A percentile compares a stretch with the other conserved stretches of the same genome.
Conservation (phyloP, 768 basidiomycete species). For the Boletus rufocinnamomeus region DNA sequence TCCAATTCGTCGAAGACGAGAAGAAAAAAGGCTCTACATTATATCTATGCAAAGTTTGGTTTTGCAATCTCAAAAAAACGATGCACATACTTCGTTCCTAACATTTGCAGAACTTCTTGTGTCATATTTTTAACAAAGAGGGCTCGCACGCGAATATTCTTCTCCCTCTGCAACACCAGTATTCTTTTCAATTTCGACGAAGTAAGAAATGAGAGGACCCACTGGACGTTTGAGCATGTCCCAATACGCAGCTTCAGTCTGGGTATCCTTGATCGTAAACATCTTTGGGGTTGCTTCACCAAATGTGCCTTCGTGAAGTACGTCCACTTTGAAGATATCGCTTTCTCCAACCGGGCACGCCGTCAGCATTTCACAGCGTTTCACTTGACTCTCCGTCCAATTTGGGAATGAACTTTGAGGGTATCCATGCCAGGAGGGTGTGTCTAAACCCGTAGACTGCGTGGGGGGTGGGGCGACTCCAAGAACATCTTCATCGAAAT, state of each 20-base stretch:
- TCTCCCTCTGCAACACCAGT: slow-evolving; percentile 29
- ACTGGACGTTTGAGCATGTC: slow-evolving; percentile 35
- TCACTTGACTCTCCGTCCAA: slow-evolving; percentile 36
- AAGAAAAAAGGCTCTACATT: slow-evolving; percentile 66
- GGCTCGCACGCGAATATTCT: slow-evolving; percentile 45
- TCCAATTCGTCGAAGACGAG: slow-evolving; percentile 65
- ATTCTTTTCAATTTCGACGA: background rate
- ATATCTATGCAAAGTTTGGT: slow-evolving; percentile 36
- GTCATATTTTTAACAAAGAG: slow-evolving; percentile 54
- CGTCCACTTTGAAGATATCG: slow-evolving; percentile 29
- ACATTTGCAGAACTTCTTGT: slow-evolving; percentile 53
- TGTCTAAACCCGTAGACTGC: background rate
- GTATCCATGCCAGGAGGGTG: slow-evolving; percentile 27
- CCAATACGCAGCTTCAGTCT: slow-evolving; percentile 38
- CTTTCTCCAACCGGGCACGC: slow-evolving; percentile 17
- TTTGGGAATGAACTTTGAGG: slow-evolving; percentile 34
- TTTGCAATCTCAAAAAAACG: background rate
- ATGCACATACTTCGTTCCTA: slow-evolving; percentile 50
- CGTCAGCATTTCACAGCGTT: slow-evolving; percentile 33
- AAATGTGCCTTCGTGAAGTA: slow-evolving; percentile 17
- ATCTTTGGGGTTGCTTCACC: background rate
- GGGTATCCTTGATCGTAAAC: slow-evolving; percentile 2
- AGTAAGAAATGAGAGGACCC: slow-evolving; percentile 15
- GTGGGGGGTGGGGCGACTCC: background rate
- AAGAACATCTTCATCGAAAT: slow-evolving; percentile 35